Evolutionary conservation across 805 yeast genomes (phyloP).

Genomic region (Saturnispora galanensis): DNA sequence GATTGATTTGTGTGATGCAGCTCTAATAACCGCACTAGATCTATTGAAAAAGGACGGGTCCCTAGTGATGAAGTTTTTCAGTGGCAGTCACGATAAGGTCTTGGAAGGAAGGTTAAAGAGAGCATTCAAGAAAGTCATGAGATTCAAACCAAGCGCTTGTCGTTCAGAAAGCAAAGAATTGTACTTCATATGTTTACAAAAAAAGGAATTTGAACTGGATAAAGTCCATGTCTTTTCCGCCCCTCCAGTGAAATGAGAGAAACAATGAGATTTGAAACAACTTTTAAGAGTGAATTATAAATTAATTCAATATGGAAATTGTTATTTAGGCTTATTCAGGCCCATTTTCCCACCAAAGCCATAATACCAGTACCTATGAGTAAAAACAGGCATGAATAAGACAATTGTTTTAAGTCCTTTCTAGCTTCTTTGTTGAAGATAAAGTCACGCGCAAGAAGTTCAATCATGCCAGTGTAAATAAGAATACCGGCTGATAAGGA

Average conservation of each 20-base stretch:
- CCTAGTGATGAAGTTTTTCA: conserved; percentile 73
- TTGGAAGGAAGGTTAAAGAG: conserved; percentile 50
- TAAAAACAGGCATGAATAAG: conserved; percentile 39
- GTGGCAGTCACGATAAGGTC: conserved; percentile 67
- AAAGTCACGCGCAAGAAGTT: conserved; percentile 66
- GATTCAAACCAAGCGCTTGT: conserved; percentile 76
- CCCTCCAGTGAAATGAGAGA: neutral
- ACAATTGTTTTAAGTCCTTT: conserved; percentile 36
- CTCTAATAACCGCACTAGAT: conserved; percentile 63
- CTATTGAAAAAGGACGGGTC: conserved; percentile 61
- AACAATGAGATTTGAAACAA: neutral
- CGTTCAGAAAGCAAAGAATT: conserved; percentile 73
- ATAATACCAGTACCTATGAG: conserved; percentile 55
- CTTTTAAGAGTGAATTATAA: neutral
- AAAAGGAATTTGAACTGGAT: conserved; percentile 32
- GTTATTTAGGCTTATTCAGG: conserved; percentile 23
- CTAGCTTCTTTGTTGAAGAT: conserved; percentile 50
- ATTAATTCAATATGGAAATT: neutral
- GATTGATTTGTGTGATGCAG: conserved; percentile 90
- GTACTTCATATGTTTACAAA: conserved; percentile 61
- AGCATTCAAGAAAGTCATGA: conserved; percentile 52
- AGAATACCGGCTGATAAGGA: conserved; percentile 66
- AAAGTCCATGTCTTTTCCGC: conserved; percentile 35
- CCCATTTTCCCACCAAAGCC: conserved; percentile 71
- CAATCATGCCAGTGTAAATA: conserved; percentile 65